Evolutionary conservation across 257 asterid species (phyloP).

Genomic region (Ophiorrhiza pumila): DNA sequence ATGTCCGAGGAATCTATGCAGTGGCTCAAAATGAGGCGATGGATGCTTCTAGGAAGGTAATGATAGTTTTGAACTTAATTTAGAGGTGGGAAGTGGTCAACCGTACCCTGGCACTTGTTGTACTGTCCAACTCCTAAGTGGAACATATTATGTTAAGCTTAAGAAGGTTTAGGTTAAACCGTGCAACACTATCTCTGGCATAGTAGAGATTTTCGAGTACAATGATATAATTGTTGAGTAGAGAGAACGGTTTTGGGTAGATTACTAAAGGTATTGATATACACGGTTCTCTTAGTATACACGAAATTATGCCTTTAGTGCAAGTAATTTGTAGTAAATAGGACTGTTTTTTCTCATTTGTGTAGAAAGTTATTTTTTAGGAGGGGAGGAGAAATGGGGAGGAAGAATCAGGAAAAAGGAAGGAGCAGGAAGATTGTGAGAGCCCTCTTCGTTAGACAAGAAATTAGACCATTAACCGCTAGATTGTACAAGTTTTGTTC

Average conservation of each 20-base stretch:
- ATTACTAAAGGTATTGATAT: not conserved
- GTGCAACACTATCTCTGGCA: not conserved
- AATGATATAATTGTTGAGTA: not conserved
- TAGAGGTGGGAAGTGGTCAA: no score
- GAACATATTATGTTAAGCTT: not conserved
- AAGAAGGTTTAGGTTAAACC: not conserved
- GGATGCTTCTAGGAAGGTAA: conserved; percentile 86
- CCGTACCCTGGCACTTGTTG: not conserved
- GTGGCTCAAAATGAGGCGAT: conserved; percentile 72
- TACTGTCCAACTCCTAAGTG: not conserved
- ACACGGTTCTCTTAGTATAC: not conserved
- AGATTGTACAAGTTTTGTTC: not conserved
- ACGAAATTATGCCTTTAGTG: not conserved
- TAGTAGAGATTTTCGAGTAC: not conserved
- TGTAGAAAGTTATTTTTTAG: no score
- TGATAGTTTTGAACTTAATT: not conserved
- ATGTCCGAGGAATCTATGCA: conserved; percentile 74
- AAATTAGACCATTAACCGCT: no score
- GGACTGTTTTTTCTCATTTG: not conserved
- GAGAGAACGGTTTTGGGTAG: no score
- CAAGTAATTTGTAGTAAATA: not conserved
- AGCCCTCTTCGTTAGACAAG: no score
- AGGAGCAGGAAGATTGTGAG: no score
- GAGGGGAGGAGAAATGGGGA: no score
- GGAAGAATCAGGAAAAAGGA: no score